These are phyloP conservation scores for Russula ochroleuca DNA, from an alignment of 768 basidiomycete species.

Conservation along the genomic window DNA sequence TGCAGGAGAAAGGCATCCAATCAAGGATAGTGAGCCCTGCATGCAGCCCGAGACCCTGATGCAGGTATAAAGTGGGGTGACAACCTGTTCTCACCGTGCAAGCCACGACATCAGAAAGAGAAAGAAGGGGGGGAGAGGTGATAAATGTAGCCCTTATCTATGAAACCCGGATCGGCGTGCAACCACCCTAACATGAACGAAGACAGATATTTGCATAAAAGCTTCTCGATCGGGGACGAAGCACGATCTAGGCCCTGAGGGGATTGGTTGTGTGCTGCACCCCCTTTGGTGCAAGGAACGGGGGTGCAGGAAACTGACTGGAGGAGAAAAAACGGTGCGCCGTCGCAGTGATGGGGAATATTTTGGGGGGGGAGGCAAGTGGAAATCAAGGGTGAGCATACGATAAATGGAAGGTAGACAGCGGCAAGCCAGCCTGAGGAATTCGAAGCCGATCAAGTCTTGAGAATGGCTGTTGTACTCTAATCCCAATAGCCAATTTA, in stretches of 20 bases:
- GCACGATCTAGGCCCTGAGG: conserved; percentile 11
- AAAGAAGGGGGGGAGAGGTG: conserved; percentile 12
- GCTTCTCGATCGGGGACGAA: conserved; percentile 12
- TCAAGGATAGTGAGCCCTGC: background rate
- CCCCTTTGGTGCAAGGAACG: conserved; percentile 14
- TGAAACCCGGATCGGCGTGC: no score
- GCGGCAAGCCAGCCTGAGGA: background rate
- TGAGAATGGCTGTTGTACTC: background rate
- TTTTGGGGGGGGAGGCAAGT: conserved; percentile 1
- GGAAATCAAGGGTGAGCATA: conserved; percentile 20
- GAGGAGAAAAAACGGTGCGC: background rate
- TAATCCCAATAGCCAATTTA: conserved; percentile 11
- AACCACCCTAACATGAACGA: conserved; percentile 3
- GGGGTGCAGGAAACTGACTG: conserved; percentile 9
- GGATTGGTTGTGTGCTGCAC: background rate
- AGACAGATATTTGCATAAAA: background rate
- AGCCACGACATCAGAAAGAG: background rate
- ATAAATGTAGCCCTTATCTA: background rate
- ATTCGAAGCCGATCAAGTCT: background rate
- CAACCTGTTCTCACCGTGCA: conserved; percentile 4
- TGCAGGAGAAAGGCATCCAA: background rate
- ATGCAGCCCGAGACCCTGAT: conserved; percentile 3
- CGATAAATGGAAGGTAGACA: background rate
- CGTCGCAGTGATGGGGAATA: conserved; percentile 11
- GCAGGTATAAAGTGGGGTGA: conserved; percentile 8